These are phyloP conservation scores for Ceratocystis papillata DNA, from an alignment of 2,329 filamentous ascomycete genomes.

Conservation along the genomic window DNA sequence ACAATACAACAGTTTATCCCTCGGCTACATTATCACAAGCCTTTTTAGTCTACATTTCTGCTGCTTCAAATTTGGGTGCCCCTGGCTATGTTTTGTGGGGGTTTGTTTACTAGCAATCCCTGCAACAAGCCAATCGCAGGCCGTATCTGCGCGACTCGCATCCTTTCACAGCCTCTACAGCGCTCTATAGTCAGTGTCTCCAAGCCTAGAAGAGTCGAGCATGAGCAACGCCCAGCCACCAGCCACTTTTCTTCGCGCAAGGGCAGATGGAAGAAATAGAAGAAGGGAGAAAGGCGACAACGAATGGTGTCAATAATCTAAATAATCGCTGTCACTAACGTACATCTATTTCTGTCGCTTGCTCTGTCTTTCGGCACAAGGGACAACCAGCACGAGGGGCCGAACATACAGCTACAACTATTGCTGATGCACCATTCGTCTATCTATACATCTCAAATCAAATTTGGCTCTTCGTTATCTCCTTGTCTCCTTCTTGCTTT, in stretches of 20 bases:
- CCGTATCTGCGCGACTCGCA: constrained; percentile 8
- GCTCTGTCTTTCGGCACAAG: too few species aligned
- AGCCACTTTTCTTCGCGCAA: constrained; percentile 15
- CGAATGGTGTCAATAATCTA: constrained; percentile 1
- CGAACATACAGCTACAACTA: too few species aligned
- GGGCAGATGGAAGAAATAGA: constrained; percentile 8
- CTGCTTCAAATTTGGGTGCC: background rate
- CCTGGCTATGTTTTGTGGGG: constrained; percentile 17
- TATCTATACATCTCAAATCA: too few species aligned
- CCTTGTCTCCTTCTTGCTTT: too few species aligned
- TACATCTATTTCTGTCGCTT: too few species aligned
- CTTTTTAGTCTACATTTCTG: background rate
- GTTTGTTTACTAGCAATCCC: constrained; percentile 23
- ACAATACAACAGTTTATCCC: background rate
- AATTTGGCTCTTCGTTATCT: too few species aligned
- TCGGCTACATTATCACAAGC: constrained; percentile 12
- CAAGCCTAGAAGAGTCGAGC: background rate
- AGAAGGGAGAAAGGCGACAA: constrained; percentile 6
- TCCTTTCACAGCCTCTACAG: constrained; percentile 13
- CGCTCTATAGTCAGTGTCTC: background rate
- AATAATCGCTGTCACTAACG: background rate
- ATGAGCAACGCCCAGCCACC: constrained; percentile 13
- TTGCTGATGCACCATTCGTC: too few species aligned
- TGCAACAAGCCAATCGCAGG: constrained; percentile 19
- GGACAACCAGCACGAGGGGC: too few species aligned